Base-by-base conservation (phyloP, 164 flowering plant species). In the Stephania yunnanensis region DNA sequence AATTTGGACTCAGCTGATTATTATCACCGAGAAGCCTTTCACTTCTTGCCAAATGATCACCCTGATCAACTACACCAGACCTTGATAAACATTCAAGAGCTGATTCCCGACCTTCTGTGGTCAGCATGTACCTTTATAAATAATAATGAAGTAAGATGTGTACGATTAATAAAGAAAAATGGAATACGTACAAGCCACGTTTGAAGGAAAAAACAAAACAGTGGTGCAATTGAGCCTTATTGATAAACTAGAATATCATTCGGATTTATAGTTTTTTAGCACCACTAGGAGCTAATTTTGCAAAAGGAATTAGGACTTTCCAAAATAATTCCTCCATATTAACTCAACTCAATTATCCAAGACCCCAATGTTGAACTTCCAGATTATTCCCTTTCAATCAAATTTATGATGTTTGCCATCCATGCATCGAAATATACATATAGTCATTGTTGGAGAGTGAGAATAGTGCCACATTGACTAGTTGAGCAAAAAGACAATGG, bases 41-140 rank as follows among this genome's bases (percentile, higher is more conserved):
- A 7, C 10, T 15, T 68, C 73, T 66, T 67, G 69, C 78, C 70
- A 73, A 68, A 55, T 65, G 71, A 63, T 80, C 85, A 46, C 10
- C 20, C 12, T 87, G 65, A 79, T 85, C 89, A 79, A 70, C 75
- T 79, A 91, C 72, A 73, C 89, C 92, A 81, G 98, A 93, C 77
- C 97, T 85, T 69, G 75, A 76, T 5, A 95, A 84, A 82, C 99
- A 95, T 52, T 92, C 97, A 30, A 79, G 82, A 74, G 97, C 97
- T 71, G 84, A 85, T 79, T 86, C 89, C 71, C 78, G 77, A 50
- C 99, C 99, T 87, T 86, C 97, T 74, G 82, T 82, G 55, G 97
- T 88, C 69, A 96, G 85, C 96, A 88, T 92, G 82, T 92, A 96
- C 82, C 99, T 96, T 85, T 68, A 79, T 68, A 45, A 75, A 72